Conservation (phyloP, 345 rosid species). For the Brassica juncea region DNA sequence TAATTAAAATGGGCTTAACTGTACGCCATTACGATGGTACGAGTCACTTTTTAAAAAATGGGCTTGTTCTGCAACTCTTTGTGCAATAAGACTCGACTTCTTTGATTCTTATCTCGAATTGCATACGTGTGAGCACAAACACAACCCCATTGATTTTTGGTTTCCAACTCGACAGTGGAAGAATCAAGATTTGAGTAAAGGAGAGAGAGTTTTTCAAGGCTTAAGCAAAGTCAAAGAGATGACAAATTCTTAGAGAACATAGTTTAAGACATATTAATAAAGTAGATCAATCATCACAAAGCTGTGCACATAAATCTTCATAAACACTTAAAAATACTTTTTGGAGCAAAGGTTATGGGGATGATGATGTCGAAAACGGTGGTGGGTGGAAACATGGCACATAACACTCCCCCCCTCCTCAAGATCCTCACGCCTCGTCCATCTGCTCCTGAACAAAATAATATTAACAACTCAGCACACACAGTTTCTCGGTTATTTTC, state of each 20-base stretch:
- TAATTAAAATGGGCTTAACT: neutral
- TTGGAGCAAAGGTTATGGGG: conserved; percentile 20
- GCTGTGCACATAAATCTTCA: conserved; percentile 42
- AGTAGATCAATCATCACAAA: conserved; percentile 30
- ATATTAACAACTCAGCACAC: conserved; percentile 12
- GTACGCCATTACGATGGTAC: neutral
- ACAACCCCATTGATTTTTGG: neutral
- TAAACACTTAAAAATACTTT: conserved; percentile 26
- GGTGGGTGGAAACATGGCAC: neutral
- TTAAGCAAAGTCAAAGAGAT: conserved; percentile 6
- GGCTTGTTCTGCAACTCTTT: neutral
- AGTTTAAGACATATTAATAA: conserved; percentile 12
- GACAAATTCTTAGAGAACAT: neutral
- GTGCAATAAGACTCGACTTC: no score
- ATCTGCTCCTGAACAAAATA: conserved; percentile 40
- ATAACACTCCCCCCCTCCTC: conserved; percentile 7
- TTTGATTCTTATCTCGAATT: no score
- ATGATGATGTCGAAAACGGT: conserved; percentile 3
- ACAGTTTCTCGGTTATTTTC: neutral
- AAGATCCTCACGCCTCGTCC: conserved; percentile 41
- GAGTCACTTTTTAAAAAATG: neutral
- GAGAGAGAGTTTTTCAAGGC: neutral
- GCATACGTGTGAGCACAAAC: no score
- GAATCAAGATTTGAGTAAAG: neutral
- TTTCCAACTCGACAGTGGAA: neutral